Conservation (phyloP, 441 rosid genomes). For the Adansonia madagascariensis region DNA sequence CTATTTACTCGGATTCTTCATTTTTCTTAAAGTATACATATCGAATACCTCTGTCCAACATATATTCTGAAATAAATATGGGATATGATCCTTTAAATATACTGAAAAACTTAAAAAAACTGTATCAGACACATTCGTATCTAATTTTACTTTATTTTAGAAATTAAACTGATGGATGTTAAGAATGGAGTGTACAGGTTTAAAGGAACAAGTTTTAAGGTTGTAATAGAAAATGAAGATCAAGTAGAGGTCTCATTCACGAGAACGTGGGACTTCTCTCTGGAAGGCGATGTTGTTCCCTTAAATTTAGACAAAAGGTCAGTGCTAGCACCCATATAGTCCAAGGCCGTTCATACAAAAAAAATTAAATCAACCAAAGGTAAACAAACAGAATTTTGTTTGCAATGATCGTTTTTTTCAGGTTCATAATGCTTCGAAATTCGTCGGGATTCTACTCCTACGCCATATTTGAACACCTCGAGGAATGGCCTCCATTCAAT, state of each 20-base stretch:
- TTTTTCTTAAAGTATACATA: not conserved
- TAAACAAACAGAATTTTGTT: not conserved
- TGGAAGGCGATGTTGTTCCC: conserved; percentile 64
- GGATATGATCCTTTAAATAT: not conserved
- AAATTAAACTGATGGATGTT: not conserved
- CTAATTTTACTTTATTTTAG: not conserved
- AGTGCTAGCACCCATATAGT: not conserved
- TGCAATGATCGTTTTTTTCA: conserved; percentile 25
- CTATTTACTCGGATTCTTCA: not conserved
- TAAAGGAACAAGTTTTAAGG: conserved; percentile 57
- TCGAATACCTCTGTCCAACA: not conserved
- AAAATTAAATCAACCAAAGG: not conserved
- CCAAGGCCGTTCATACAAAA: not conserved
- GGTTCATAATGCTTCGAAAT: conserved; percentile 55
- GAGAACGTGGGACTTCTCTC: conserved; percentile 64
- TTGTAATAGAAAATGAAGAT: conserved; percentile 57
- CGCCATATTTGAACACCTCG: conserved; percentile 53
- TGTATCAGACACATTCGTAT: not conserved
- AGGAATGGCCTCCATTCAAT: conserved; percentile 56
- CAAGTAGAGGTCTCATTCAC: conserved; percentile 78
- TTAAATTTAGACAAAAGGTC: conserved; percentile 85
- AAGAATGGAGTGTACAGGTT: conserved; percentile 44
- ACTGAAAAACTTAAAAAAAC: too few species aligned
- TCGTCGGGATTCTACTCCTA: conserved; percentile 61
- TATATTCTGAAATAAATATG: not conserved